Percentiles rank a stretch among this genome's conserved stretches.
These are phyloP conservation scores for Hypseocharis bilobata DNA, from an alignment of 441 rosid species.

Conservation along the genomic window DNA sequence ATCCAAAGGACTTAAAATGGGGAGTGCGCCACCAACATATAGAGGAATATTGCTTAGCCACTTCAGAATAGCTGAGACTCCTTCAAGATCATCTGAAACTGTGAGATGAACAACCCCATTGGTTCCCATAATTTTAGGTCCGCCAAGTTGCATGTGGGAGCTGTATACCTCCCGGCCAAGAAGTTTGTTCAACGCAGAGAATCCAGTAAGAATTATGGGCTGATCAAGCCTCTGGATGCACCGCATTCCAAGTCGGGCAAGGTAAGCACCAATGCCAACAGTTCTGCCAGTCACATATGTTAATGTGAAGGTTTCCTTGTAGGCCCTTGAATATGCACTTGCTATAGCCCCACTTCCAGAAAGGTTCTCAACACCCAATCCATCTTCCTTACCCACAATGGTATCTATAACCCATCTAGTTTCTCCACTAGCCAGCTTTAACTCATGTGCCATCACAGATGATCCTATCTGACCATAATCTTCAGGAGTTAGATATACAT, in stretches of 20 bases:
- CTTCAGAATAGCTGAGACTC: conserved; percentile 76
- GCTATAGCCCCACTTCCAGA: conserved; percentile 98
- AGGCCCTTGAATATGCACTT: conserved; percentile 92
- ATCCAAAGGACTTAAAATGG: conserved; percentile 53
- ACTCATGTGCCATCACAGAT: conserved; percentile 81
- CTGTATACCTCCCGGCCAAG: conserved; percentile 99
- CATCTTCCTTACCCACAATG: conserved; percentile 93
- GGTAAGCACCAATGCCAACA: conserved; percentile 98
- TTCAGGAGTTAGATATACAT: conserved; percentile 67
- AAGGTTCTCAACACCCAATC: conserved; percentile 91
- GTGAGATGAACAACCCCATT: conserved; percentile 98
- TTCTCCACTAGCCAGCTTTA: conserved; percentile 70
- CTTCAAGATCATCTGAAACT: conserved; percentile 98
- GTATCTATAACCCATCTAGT: conserved; percentile 91
- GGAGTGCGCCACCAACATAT: conserved; percentile 65
- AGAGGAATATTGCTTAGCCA: conserved; percentile 93
- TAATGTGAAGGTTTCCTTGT: conserved; percentile 86
- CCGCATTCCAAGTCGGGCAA: conserved; percentile 96
- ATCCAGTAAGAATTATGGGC: conserved; percentile 96
- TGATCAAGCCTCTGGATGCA: conserved; percentile 99
- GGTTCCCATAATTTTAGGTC: conserved; percentile 98
- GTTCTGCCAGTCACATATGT: conserved; percentile 96
- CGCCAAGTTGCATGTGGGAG: conserved; percentile 99
- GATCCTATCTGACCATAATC: conserved; percentile 60
- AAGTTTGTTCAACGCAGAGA: conserved; percentile 93